Conservation (phyloP, 2,329 filamentous ascomycete genomes). For the Epichloe typhina region DNA sequence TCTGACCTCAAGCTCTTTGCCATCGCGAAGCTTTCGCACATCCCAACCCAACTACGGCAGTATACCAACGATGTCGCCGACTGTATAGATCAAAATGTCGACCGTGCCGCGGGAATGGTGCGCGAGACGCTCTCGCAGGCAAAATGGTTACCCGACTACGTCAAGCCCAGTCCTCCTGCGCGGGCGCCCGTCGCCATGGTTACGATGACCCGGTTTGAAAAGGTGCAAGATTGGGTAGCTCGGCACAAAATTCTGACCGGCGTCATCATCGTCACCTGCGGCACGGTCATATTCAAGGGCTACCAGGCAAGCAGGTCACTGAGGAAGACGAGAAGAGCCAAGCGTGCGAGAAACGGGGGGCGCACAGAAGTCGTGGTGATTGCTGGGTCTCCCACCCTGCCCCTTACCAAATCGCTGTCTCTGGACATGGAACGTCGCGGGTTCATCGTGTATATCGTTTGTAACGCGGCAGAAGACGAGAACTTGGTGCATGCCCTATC, state of each 20-base stretch:
- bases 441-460: slow-evolving; percentile 87
- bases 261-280: slow-evolving; percentile 55
- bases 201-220: slow-evolving; percentile 29
- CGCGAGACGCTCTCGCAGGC: slow-evolving; percentile 55
- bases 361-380: slow-evolving; percentile 78
- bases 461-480: slow-evolving; percentile 76
- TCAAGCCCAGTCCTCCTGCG: slow-evolving; percentile 44
- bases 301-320: slow-evolving; percentile 40
- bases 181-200: slow-evolving; percentile 20
- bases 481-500: slow-evolving; percentile 60
- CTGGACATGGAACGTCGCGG: slow-evolving; percentile 81
- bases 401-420: slow-evolving; percentile 70
- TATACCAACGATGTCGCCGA: slow-evolving; percentile 65
- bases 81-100: slow-evolving; percentile 69
- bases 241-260: slow-evolving; percentile 63
- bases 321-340: slow-evolving; percentile 60
- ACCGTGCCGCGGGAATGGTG: slow-evolving; percentile 57
- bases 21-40: slow-evolving; percentile 32
- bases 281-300: slow-evolving; percentile 45
- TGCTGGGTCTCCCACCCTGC: slow-evolving; percentile 74
- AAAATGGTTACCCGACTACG: slow-evolving; percentile 58
- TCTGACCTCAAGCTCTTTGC: slow-evolving; percentile 2
- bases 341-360: slow-evolving; percentile 73
- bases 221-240: slow-evolving; percentile 56
- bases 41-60: slow-evolving; percentile 50